Evolutionary conservation across 371 early-diverging fungal species (phyloP), one percentile per base, ranked within the genome.

Genomic region (Dinochytrium kinnereticum): DNA sequence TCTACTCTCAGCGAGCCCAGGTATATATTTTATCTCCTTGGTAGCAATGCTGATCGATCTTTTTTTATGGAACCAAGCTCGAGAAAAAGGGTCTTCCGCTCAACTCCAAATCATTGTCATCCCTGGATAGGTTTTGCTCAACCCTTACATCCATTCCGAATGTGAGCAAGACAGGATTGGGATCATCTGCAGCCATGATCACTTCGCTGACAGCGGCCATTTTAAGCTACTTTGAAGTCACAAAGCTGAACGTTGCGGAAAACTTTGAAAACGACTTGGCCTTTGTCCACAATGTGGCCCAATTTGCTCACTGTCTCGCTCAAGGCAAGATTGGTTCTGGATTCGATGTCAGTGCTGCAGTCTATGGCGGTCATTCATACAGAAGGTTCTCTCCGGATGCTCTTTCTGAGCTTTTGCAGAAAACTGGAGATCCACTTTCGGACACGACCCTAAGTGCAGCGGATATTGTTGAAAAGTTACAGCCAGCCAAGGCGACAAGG

Each of bases 281-380:
- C 7, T 40, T 81, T 50, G 87, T 95, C 10, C 96, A 97, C 81
- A 93, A 94, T 68, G 70, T 91, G 0, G 93, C 98, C 0, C 98
- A 97, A 81, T 89, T 90, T 61, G 88, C 91, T n/a, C 98, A 98
- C 83, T 96, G 97, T 69, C 82, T 92, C 40, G 98, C 98, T 24
- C 98, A 98, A 78, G 98, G 98, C 37, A 98, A 98, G 80, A 90
- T 98, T 33, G 98, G 98, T 1, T 91, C 92, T 49, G 98, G 98
- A 2, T 98, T 98, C 76, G 98, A 98, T 80, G 96, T 98, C 21
- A 91, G 93, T 1, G 88, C 95, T 21, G 98, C 98, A 1, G 92
- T 94, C 0, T 95, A 86, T 82, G 98, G 98, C 15, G 90, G 90
- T 39, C 96, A 96, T 74, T 80, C 87, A 2, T 97, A 98, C 76